phyloP scores from a whole-genome alignment of 192 early-diverging fungal genomes.

The Chytriomyces hyalinus region DNA sequence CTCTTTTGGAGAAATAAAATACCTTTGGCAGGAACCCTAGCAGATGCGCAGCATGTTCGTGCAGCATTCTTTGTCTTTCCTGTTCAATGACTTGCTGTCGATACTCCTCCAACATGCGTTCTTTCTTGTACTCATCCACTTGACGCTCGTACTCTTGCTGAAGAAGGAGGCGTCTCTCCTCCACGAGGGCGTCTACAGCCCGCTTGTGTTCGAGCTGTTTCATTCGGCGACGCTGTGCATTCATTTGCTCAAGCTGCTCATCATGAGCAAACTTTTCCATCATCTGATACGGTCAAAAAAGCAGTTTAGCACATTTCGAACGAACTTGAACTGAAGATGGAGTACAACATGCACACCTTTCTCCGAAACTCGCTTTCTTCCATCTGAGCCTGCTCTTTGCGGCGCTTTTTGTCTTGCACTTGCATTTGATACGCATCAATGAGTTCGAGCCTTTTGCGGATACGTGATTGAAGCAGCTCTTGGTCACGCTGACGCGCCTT shows the following conservation, averaged over 20 bases:
- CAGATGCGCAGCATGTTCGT: constrained; percentile 63
- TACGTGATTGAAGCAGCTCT: constrained; percentile 51
- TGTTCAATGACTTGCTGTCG: constrained; percentile 62
- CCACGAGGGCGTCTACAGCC: constrained; percentile 62
- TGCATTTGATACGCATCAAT: constrained; percentile 64
- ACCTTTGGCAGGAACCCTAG: constrained; percentile 66
- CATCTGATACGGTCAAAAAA: constrained; percentile 23
- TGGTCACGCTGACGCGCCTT: constrained; percentile 45
- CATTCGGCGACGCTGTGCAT: constrained; percentile 56
- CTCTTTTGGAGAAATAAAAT: background rate
- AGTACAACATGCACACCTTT: constrained; percentile 45
- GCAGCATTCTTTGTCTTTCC: constrained; percentile 63
- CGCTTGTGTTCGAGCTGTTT: constrained; percentile 64
- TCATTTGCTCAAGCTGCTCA: constrained; percentile 63
- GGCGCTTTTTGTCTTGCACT: constrained; percentile 53
- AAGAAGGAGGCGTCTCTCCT: constrained; percentile 50
- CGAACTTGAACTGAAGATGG: background rate
- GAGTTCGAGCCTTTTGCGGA: constrained; percentile 59
- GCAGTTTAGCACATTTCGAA: background rate
- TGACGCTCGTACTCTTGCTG: constrained; percentile 44
- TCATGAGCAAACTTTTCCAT: constrained; percentile 65
- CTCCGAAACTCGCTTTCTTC: constrained; percentile 57
- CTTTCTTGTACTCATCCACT: constrained; percentile 42
- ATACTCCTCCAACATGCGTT: constrained; percentile 56
- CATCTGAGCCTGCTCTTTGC: constrained; percentile 48